These are phyloP conservation scores for Kodamaea alishanica DNA, from an alignment of 1,139 yeast genomes.

Conservation along the genomic window DNA sequence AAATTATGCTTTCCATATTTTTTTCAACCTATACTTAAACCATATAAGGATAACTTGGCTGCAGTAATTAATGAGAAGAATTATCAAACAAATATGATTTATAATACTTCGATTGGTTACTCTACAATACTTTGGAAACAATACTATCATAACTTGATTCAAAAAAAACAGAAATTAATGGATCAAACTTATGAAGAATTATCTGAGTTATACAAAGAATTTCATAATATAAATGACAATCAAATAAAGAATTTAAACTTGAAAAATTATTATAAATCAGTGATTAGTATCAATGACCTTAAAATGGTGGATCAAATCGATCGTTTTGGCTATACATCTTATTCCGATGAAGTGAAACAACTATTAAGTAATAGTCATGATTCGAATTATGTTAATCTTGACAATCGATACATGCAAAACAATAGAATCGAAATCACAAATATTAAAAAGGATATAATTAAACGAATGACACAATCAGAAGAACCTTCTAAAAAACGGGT, in stretches of 20 bases:
- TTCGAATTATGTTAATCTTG: conserved; percentile 22
- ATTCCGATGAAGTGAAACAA: conserved; percentile 4
- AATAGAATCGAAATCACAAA: conserved; percentile 36
- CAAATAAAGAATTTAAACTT: conserved; percentile 13
- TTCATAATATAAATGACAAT: conserved; percentile 19
- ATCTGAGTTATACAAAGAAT: conserved; percentile 25
- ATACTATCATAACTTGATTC: conserved; percentile 23
- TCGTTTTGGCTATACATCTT: conserved; percentile 6
- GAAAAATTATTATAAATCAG: conserved; percentile 32
- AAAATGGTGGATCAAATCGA: conserved; percentile 5
- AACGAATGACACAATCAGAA: conserved; percentile 8
- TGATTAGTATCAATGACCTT: conserved; percentile 20
- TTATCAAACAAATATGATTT: conserved; percentile 28
- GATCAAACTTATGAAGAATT: conserved; percentile 24
- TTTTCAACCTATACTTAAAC: conserved; percentile 26
- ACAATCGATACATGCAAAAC: conserved; percentile 23
- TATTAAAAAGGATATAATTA: conserved; percentile 17
- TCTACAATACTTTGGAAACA: conserved; percentile 35
- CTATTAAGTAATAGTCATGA: conserved; percentile 23
- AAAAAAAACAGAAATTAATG: conserved; percentile 23
- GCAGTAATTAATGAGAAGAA: conserved; percentile 28
- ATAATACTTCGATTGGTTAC: conserved; percentile 23
- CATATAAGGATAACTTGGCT: conserved; percentile 24
- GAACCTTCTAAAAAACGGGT: conserved; percentile 9
- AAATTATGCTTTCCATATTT: conserved; percentile 30